Base-by-base conservation (phyloP, 139 green algal species). In the Coelastrella sp. region DNA sequence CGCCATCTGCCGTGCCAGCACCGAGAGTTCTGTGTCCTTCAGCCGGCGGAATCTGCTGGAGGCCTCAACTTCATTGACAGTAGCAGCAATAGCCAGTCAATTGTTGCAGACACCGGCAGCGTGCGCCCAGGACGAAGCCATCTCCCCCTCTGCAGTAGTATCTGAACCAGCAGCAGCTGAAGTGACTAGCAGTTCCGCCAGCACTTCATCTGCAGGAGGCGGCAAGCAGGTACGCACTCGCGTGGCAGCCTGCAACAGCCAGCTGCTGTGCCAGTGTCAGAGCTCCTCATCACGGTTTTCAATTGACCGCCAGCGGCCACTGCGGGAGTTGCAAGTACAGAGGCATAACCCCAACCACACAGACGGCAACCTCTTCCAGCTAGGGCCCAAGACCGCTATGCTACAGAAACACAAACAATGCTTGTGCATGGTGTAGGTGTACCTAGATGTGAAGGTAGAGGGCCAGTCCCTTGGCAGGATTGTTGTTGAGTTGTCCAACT, bases 361-460 rank as follows among this genome's bases (percentile, higher is more conserved):
- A 77, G 16, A 32, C 71, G n/a, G 71, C 16, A 77, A 47, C 8
- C 16, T 47, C 71, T 77, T 7, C 71, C 6, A 23, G 6, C 6
- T 23, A 77, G 6, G 17, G 6, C 16, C 14, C 8, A 23, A 77
- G 13, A 77, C 71, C 16, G 19, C 71, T 77, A 32, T 11, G 11
- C 61, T 77, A 16, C 71, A 22, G 17, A 22, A 22, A n/a, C 19
- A 22, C 16, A 64, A 4, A 10, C 14, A 47, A 47, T 47, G 32
- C 32, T 47, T 47, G 32, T 47, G 32, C 54, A 47, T 8, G 56
- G 11, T 80, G 58, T 60, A 91, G 87, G 85, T 92, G 19, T 92
- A 85, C 22, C 66, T 92, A n/a, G 85, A 90, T 20, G 90, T 92
- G 11, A 90, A 78, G 58, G 47, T 92, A 3, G 90, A 92, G 71